These are phyloP conservation scores for Fusarium xylarioides DNA, from an alignment of 2,329 filamentous ascomycete species.

Conservation along the genomic window DNA sequence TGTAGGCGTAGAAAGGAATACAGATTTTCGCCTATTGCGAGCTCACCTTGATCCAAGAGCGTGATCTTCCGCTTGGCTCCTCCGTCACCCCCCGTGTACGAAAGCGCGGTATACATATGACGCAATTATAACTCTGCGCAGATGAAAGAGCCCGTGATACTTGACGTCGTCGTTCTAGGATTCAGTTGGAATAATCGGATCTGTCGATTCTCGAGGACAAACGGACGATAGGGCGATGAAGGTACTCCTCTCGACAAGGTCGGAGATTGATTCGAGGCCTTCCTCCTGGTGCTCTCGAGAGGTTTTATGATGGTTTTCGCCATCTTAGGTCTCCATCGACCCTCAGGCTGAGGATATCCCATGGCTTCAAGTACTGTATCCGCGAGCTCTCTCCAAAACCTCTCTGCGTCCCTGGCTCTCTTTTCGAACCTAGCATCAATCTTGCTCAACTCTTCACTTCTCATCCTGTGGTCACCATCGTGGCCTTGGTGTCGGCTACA, in stretches of 20 bases:
- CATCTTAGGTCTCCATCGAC: background rate
- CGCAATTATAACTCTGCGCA: background rate
- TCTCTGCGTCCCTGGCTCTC: background rate
- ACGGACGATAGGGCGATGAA: background rate
- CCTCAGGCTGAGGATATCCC: background rate
- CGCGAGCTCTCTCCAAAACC: background rate
- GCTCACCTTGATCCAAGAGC: background rate
- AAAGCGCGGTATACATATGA: background rate
- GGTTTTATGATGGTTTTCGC: background rate
- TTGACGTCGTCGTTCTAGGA: too few species aligned
- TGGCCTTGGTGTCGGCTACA: background rate
- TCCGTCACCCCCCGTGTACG: fast-evolving
- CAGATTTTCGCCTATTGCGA: background rate
- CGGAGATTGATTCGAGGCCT: fast-evolving
- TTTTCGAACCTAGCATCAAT: background rate
- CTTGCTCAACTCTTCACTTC: background rate
- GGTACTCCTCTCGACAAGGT: background rate
- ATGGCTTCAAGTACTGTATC: background rate
- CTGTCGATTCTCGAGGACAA: too few species aligned
- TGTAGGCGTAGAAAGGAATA: fast-evolving
- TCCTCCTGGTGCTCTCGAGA: background rate
- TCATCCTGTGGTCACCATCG: background rate
- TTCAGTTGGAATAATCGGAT: too few species aligned
- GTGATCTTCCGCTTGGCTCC: background rate
- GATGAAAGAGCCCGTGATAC: too few species aligned